Percentiles rank a stretch among this genome's conserved stretches.
These are phyloP conservation scores for Prinsepia uniflora DNA, from an alignment of 306 rosid genomes.

Conservation along the genomic window DNA sequence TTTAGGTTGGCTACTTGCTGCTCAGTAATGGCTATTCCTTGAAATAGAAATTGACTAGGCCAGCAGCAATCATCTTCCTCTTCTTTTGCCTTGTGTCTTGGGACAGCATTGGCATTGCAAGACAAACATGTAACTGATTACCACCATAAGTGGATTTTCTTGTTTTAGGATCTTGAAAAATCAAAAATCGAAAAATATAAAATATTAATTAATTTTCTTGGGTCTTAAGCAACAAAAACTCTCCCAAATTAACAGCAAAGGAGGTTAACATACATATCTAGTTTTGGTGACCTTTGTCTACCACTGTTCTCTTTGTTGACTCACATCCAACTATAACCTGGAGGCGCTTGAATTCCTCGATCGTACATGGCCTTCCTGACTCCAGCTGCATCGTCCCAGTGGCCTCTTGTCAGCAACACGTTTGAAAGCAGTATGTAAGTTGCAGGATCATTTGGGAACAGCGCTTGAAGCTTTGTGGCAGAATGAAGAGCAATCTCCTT, in stretches of 20 bases:
- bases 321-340: conserved; percentile 42
- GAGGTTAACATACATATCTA: not conserved
- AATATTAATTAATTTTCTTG: too few relatives aligned
- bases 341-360: conserved; percentile 32
- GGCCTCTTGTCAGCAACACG: conserved; percentile 24
- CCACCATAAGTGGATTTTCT: not conserved
- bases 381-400: conserved; percentile 40
- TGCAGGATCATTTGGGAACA: conserved; percentile 42
- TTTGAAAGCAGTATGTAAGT: conserved; percentile 42
- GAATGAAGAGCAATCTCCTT: conserved; percentile 33
- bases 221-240: not conserved
- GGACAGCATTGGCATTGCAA: conserved; percentile 5
- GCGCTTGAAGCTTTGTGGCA: conserved; percentile 31
- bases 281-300: not conserved
- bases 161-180: not conserved
- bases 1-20: conserved; percentile 18
- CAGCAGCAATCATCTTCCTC: conserved; percentile 17
- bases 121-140: not conserved
- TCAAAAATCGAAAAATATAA: not conserved
- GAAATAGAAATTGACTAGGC: conserved; percentile 47
- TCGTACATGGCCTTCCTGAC: conserved; percentile 35
- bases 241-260: not conserved
- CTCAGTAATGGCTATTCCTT: conserved; percentile 12
- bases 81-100: conserved; percentile 9
- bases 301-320: not conserved